Evolutionary conservation across 306 rosid species (phyloP).

Genomic region (Oemleria cerasiformis): DNA sequence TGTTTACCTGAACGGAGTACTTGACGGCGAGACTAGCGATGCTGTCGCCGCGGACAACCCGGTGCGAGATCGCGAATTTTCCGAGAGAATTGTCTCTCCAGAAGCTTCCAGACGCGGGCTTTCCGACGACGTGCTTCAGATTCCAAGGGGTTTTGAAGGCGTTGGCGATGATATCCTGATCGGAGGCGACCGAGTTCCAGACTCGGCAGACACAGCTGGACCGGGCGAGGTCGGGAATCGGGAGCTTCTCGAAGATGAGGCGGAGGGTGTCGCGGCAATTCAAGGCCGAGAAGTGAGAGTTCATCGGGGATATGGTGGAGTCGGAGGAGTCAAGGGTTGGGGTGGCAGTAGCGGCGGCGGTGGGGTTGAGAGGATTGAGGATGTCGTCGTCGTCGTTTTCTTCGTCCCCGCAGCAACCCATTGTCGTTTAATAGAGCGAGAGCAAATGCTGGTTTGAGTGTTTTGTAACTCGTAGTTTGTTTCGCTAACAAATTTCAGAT

Average conservation of each 20-base stretch:
- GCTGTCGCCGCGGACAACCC: slow-evolving; percentile 63
- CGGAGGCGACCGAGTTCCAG: slow-evolving; percentile 89
- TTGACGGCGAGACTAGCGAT: slow-evolving; percentile 88
- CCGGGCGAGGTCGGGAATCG: slow-evolving; percentile 70
- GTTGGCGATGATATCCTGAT: slow-evolving; percentile 48
- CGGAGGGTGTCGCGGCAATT: slow-evolving; percentile 76
- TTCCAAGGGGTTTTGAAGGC: slow-evolving; percentile 75
- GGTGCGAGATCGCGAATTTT: slow-evolving; percentile 83
- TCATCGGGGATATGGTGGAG: slow-evolving; percentile 52
- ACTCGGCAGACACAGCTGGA: slow-evolving; percentile 77
- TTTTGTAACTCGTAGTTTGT: not conserved
- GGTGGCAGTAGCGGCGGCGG: slow-evolving; percentile 26
- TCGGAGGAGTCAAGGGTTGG: slow-evolving; percentile 5
- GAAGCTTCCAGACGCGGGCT: slow-evolving; percentile 78
- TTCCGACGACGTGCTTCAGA: slow-evolving; percentile 50
- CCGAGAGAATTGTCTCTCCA: slow-evolving; percentile 76
- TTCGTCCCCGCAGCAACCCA: slow-evolving; percentile 65
- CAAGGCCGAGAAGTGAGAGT: slow-evolving; percentile 69
- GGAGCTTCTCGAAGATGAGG: slow-evolving; percentile 68
- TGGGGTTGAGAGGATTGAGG: slow-evolving; percentile 28
- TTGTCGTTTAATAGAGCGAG: slow-evolving; percentile 5
- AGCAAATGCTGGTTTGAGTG: not conserved
- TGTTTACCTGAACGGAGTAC: slow-evolving; percentile 78
- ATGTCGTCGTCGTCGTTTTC: slow-evolving; percentile 49
- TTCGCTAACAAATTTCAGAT: too few species aligned